These are phyloP conservation scores for Aspergillus udagawae DNA, from an alignment of 2,329 filamentous ascomycete species.

Conservation along the genomic window DNA sequence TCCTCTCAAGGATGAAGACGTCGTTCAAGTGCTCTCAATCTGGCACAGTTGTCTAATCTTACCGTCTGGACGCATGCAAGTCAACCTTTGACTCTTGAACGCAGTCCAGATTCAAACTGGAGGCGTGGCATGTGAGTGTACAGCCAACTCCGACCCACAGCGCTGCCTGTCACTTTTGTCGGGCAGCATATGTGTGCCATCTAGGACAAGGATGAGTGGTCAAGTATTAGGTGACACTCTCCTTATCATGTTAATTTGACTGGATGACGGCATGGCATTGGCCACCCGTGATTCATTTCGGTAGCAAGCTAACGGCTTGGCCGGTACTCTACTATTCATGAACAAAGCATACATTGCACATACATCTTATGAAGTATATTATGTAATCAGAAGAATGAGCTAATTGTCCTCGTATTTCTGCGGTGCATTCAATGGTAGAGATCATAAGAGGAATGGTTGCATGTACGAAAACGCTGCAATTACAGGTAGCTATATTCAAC, in stretches of 20 bases:
- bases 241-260: not conserved
- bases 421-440: not conserved
- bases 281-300: not conserved
- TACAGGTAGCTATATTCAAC: not conserved
- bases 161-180: not conserved
- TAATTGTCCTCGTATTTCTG: not conserved
- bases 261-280: not conserved
- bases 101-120: not conserved
- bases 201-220: not conserved
- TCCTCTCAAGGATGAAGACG: not conserved
- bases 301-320: not conserved
- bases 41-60: not conserved
- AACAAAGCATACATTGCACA: not conserved
- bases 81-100: not conserved
- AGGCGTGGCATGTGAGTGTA: not conserved
- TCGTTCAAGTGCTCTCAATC: not conserved
- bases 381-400: not conserved
- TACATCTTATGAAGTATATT: not conserved
- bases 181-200: not conserved
- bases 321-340: not conserved
- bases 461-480: not conserved
- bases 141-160: not conserved
- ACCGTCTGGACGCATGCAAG: not conserved
- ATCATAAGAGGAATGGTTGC: not conserved
- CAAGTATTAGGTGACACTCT: not conserved